phyloP scores from a whole-genome alignment of 495 filamentous ascomycete genomes.

The Neurospora sublineolata region DNA sequence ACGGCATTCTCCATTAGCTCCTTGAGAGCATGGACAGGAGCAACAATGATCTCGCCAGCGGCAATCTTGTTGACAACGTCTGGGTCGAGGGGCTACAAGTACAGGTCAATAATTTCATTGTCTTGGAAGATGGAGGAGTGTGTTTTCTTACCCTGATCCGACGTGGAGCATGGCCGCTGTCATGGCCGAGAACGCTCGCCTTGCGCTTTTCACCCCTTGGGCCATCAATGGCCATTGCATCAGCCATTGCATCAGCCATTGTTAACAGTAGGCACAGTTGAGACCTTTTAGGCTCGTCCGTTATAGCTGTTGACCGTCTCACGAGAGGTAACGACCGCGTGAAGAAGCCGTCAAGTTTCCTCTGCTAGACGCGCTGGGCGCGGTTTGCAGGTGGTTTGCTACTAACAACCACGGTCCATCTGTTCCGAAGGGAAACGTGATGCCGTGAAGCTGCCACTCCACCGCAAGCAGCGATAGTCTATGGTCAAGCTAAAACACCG shows the following conservation, averaged over 20 bases:
- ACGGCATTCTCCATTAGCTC: slow-evolving; percentile 97
- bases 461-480: background rate
- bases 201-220: slow-evolving; percentile 55
- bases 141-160: slow-evolving; percentile 46
- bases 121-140: background rate
- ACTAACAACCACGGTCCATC: background rate
- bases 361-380: background rate
- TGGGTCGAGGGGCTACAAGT: slow-evolving; percentile 65
- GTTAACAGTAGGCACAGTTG: background rate
- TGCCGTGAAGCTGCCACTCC: background rate
- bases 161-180: slow-evolving; percentile 38
- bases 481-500: background rate
- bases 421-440: background rate
- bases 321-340: background rate
- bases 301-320: background rate
- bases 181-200: slow-evolving; percentile 32
- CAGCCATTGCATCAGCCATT: slow-evolving; percentile 23
- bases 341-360: background rate
- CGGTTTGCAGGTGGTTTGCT: background rate
- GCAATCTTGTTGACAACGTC: slow-evolving; percentile 99
- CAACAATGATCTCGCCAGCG: slow-evolving; percentile 97
- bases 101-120: background rate
- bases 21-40: slow-evolving; percentile 92
- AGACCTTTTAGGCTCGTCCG: background rate
- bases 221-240: slow-evolving; percentile 20